Conservation (phyloP, 2,329 filamentous ascomycete species). For the Neurospora crassa region DNA sequence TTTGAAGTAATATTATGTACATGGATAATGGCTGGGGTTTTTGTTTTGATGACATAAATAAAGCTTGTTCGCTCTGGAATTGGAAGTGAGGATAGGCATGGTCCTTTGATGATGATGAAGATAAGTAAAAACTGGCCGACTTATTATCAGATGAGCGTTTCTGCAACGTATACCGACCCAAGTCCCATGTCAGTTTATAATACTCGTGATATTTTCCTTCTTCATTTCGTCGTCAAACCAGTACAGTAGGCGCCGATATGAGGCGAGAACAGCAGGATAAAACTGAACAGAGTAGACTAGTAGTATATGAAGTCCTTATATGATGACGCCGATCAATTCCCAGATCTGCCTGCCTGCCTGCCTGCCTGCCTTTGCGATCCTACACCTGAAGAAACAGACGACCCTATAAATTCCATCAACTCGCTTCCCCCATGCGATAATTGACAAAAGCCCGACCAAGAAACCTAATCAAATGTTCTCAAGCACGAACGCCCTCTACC, state of each 20-base stretch:
- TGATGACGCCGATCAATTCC: neutral
- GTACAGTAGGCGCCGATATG: neutral
- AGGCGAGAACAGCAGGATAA: neutral
- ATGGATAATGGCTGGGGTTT: neutral
- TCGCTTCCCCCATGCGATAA: neutral
- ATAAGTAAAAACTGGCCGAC: neutral
- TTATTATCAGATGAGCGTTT: neutral
- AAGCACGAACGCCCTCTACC: neutral
- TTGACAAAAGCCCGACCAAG: neutral
- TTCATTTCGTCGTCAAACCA: neutral
- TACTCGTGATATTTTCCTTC: neutral
- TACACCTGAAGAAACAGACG: neutral
- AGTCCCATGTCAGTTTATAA: neutral
- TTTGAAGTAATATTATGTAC: neutral
- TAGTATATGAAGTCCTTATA: neutral
- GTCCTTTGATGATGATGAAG: neutral
- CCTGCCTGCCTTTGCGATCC: neutral
- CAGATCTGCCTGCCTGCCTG: neutral
- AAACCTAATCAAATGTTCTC: neutral
- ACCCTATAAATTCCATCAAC: neutral
- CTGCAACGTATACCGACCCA: neutral
- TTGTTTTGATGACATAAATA: neutral
- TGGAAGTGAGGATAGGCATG: neutral
- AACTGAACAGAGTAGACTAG: neutral
- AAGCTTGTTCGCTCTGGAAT: neutral